Evolutionary conservation across 2,329 filamentous ascomycete genomes (phyloP), one percentile per base, ranked within the genome.

Genomic region (Trichophaea hybrida): DNA sequence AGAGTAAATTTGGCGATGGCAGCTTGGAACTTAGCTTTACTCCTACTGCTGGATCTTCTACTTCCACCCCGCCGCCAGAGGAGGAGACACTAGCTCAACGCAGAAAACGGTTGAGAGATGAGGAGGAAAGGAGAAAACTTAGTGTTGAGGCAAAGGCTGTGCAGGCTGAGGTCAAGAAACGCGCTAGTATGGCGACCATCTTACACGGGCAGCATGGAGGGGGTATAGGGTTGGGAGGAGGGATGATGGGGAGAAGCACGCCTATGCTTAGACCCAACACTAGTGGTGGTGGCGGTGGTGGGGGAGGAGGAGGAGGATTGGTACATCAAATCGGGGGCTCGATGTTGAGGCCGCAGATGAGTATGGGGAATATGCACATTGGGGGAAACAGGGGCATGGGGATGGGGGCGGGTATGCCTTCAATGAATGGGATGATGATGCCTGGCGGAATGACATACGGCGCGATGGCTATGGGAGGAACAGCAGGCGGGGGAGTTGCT

Each of bases 61-160:
- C 62, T 63, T 13, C 66, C 68, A 4, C 70, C 68, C 78, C 62
- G 58, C 58, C 55, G 31, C 57, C 63, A 33, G 84, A 83, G 65
- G 84, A 88, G 66, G 87, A 93, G 69, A 91, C 87, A 0, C 75
- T 93, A 0, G 87, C 86, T 7, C 85, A 91, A 70, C 82, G 87
- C 8, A 82, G 86, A 0, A 81, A 81, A 33, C 80, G 87, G 32
- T 75, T 93, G 1, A 85, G 89, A 40, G 50, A 24, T 7, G 60
- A 66, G 46, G 60, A 46, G 17, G 57, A 63, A 12, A 48, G 13
- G 40, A 54, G 34, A 54, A 56, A 10, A 48, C 24, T 48, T 1
- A 40, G 35, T 10, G 34, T 55, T 4, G 63, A 66, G 46, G 60
- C 57, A 8, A 34, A 59, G 12, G 46, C 57, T 46, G 55, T 64